A percentile compares a stretch with the other conserved stretches of the same genome.
Evolutionary conservation across 1,139 yeast species (phyloP).

Genomic region (Nakaseomyces delphensis): DNA sequence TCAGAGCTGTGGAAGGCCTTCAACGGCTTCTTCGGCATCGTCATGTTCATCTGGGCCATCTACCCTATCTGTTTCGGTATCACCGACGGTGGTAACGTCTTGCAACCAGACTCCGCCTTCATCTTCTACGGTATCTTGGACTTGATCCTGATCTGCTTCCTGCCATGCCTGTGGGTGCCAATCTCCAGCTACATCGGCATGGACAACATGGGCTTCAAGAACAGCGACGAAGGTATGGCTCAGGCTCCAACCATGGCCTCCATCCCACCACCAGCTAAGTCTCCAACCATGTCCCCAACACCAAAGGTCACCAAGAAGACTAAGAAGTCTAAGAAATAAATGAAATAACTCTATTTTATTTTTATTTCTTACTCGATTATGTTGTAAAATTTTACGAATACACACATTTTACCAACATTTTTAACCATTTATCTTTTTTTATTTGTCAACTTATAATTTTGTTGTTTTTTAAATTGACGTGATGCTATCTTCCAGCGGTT

Average conservation of each 20-base stretch:
- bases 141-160: slow-evolving; percentile 36
- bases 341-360: not conserved
- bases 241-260: slow-evolving; percentile 1
- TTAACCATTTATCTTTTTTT: not conserved
- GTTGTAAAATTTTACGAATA: not conserved
- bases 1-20: slow-evolving; percentile 17
- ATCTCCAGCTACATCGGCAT: slow-evolving; percentile 21
- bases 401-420: not conserved
- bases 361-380: slow-evolving; percentile 7
- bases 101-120: slow-evolving; percentile 55
- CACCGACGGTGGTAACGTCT: slow-evolving; percentile 57
- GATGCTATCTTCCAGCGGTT: not conserved
- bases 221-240: slow-evolving; percentile 1
- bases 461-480: not conserved
- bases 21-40: slow-evolving; percentile 24
- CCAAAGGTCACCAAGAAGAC: slow-evolving; percentile 11
- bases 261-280: not conserved
- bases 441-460: too few species aligned
- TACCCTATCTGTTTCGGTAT: slow-evolving; percentile 56
- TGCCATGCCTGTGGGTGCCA: slow-evolving; percentile 21
- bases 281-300: slow-evolving; percentile 6
- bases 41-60: slow-evolving; percentile 37
- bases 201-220: slow-evolving; percentile 9
- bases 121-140: slow-evolving; percentile 57
- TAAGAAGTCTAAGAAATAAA: slow-evolving; percentile 12